phyloP scores from a whole-genome alignment of 768 basidiomycete species.

The Boletus fagicola region DNA sequence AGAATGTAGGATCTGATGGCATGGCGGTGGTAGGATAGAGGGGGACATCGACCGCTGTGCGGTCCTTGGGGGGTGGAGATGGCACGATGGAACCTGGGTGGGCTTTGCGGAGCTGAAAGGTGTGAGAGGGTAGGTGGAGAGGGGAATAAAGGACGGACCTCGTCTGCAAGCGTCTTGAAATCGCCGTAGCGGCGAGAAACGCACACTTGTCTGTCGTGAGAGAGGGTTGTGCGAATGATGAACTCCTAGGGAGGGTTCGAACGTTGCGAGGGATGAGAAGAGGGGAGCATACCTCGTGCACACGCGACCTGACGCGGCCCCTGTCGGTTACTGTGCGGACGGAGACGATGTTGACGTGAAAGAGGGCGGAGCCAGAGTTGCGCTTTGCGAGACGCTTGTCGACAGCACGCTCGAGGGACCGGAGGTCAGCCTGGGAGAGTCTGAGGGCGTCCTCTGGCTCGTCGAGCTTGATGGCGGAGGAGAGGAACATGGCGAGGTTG shows the following conservation, averaged over 20 bases:
- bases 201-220: slow-evolving; percentile 70
- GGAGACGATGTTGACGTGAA: slow-evolving; percentile 90
- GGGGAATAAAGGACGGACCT: slow-evolving; percentile 47
- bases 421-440: slow-evolving; percentile 80
- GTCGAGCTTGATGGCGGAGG: slow-evolving; percentile 75
- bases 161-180: slow-evolving; percentile 82
- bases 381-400: slow-evolving; percentile 56
- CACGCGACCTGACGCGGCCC: slow-evolving; percentile 79
- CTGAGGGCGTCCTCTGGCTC: slow-evolving; percentile 90
- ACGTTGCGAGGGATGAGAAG: neutral
- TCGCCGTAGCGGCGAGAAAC: slow-evolving; percentile 95
- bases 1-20: slow-evolving; percentile 1
- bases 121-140: slow-evolving; percentile 11
- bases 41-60: slow-evolving; percentile 59
- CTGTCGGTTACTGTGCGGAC: slow-evolving; percentile 82
- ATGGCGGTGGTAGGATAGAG: slow-evolving; percentile 10
- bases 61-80: slow-evolving; percentile 86
- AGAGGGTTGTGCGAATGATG: slow-evolving; percentile 82
- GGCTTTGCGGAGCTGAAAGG: slow-evolving; percentile 71
- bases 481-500: slow-evolving; percentile 78
- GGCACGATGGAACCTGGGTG: slow-evolving; percentile 82
- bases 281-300: slow-evolving; percentile 68
- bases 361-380: slow-evolving; percentile 50
- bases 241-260: slow-evolving; percentile 67
- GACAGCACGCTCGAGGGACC: slow-evolving; percentile 71